Base-by-base conservation (phyloP, 2,329 filamentous ascomycete genomes). In the Fusarium nematophilum region DNA sequence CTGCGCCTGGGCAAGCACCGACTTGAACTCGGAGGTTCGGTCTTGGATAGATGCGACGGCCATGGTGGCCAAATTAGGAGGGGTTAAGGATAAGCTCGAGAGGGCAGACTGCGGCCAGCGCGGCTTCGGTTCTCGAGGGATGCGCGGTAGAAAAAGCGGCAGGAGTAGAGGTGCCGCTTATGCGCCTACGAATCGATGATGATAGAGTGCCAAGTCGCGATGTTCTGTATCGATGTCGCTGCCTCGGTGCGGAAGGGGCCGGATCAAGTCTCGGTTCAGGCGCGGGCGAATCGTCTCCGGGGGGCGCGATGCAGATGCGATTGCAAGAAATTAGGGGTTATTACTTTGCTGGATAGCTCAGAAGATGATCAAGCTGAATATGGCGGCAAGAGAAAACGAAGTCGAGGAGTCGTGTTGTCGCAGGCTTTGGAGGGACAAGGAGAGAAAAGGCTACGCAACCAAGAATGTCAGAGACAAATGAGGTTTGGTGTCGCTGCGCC, bases 1-100 rank as follows among this genome's bases (percentile, higher is more conserved):
- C 78, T 96, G 92, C 45, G 92, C 91, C 74, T 96, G 92, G 38
- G 86, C 83, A 60, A 98, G 86, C 71, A 98, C 96, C 63, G 93
- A 91, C 75, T 89, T 90, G 84, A 99, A 99, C 83, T 99, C 95
- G 72, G 88, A 85, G 53, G 95, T 99, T 72, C 95, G 92, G 81
- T 99, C 95, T 82, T 99, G 95, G 75, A 98, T 96, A 45, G 93
- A 94, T 57, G 83, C 75, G 72, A 87, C 82, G 53, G 86, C 85
- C 86, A 89, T 89, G 45, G 59, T 73, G 73, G 48, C 33, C 26
- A 47, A 27, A 38, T 61, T 60, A 59, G 51, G 52, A 56, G 51
- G 53, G 54, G 52, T 54, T 53, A 51, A 39, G 50, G 45, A 53
- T 53, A 37, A 50, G 29, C 48, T 57, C 36, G 64, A 65, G 54